Conservation (phyloP, 352 stramenopile species). For the Pythium sukuiense region DNA sequence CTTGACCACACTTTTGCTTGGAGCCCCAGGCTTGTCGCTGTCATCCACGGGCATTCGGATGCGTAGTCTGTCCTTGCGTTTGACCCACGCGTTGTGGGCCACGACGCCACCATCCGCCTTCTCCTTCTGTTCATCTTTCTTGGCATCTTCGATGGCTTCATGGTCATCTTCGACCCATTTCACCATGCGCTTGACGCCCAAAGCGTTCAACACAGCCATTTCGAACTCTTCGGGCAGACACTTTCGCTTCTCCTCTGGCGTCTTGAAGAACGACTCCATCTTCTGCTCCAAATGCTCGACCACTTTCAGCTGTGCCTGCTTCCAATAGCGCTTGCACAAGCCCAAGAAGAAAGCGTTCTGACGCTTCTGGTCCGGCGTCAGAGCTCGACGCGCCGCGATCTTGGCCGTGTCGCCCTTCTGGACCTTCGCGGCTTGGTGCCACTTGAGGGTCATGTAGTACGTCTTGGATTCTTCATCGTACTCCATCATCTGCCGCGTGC, state of each 20-base stretch:
- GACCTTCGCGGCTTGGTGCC: slow-evolving; percentile 75
- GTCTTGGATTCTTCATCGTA: slow-evolving; percentile 44
- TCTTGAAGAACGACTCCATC: slow-evolving; percentile 34
- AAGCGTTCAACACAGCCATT: slow-evolving; percentile 51
- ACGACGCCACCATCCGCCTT: slow-evolving; percentile 72
- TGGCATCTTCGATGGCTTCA: slow-evolving; percentile 65
- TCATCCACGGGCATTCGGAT: slow-evolving; percentile 52
- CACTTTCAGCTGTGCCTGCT: slow-evolving; percentile 65
- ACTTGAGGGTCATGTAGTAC: slow-evolving; percentile 86
- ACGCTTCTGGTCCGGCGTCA: slow-evolving; percentile 74
- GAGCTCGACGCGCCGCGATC: slow-evolving; percentile 62
- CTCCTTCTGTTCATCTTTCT: slow-evolving; percentile 67
- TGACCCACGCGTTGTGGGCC: slow-evolving; percentile 77
- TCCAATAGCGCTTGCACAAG: slow-evolving; percentile 77
- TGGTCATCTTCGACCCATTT: slow-evolving; percentile 75
- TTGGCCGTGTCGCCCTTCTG: slow-evolving; percentile 86
- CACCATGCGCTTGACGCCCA: slow-evolving; percentile 73
- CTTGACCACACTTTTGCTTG: slow-evolving; percentile 16
- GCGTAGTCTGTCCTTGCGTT: slow-evolving; percentile 75
- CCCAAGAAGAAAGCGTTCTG: slow-evolving; percentile 75
- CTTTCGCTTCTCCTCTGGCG: slow-evolving; percentile 29
- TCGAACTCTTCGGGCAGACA: slow-evolving; percentile 44
- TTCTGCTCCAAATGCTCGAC: slow-evolving; percentile 74
- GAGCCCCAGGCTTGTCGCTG: background rate
- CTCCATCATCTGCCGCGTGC: slow-evolving; percentile 87